Base-by-base conservation (phyloP, 768 basidiomycete genomes). In the Tulasnella sp. region DNA sequence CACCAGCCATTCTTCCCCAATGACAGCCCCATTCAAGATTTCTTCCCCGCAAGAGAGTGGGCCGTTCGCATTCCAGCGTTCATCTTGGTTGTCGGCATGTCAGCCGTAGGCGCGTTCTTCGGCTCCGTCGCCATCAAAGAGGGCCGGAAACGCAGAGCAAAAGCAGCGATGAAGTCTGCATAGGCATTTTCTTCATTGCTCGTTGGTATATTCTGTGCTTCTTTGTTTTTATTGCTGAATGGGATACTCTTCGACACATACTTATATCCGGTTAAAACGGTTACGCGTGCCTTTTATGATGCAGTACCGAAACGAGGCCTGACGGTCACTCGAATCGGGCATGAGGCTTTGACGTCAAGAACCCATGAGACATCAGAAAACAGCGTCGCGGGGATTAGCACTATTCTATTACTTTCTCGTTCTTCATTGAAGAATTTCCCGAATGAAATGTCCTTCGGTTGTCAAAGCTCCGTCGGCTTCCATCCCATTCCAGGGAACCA, bases 1-100 rank as follows among this genome's bases (percentile, higher is more conserved):
- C 93, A 92, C 9, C 80, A 88, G 87, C 97, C 97, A 8, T 96
- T 98, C 88, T 91, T 98, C 81, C 92, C 94, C 80, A 81, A 88
- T 1, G 89, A 91, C 3, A 96, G 91, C 83, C 90, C 92, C 28
- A 87, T 97, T 42, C 95, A 96, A 82, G 82, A 84, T 64, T 92
- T 90, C 86, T 98, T 99, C 85, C 97, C 95, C 0, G 85, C 94
- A 7, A 89, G 97, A 75, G 96, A 98, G 88, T 98, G 96, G 96
- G 97, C 96, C 14, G 88, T 98, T 75, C 91, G 94, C 28, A 85
- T 98, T 72, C 96, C 97, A 54, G 93, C 94, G 2, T 90, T 95
- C 85, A 87, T 97, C 75, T 90, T 99, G 11, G 89, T 96, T 7
- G 84, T 93, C 12, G 97, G 96, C 8, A 86, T 98, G 50, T 88